Conservation (phyloP, 2,329 filamentous ascomycete species). For the Aspergillus transmontanensis region DNA sequence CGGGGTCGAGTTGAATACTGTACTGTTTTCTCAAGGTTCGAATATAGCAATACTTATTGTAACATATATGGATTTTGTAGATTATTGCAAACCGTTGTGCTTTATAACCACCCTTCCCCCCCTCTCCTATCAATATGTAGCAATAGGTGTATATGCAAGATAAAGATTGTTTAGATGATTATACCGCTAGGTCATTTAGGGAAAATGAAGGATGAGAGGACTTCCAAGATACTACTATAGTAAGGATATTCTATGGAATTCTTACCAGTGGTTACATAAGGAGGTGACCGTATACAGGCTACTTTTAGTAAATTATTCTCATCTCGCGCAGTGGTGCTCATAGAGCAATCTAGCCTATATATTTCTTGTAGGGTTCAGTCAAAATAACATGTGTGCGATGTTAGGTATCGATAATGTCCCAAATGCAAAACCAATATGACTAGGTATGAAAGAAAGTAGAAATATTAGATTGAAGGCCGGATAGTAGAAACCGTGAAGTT, state of each 20-base stretch:
- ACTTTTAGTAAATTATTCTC: too few species aligned
- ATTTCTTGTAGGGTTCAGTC: neutral
- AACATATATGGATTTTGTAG: neutral
- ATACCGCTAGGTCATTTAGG: neutral
- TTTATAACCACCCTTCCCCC: too few species aligned
- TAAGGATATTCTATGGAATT: too few species aligned
- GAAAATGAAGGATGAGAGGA: too few species aligned
- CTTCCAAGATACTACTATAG: too few species aligned
- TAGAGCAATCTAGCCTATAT: neutral
- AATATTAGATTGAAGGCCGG: neutral
- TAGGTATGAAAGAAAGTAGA: neutral
- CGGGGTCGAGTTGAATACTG: too few species aligned
- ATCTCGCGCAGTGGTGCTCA: too few species aligned
- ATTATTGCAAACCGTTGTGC: neutral
- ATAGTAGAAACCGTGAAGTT: neutral
- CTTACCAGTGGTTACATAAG: too few species aligned
- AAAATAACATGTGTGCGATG: too few species aligned
- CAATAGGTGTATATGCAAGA: neutral
- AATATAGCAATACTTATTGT: too few species aligned
- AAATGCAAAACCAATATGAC: neutral
- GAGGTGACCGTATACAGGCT: too few species aligned
- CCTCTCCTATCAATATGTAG: neutral
- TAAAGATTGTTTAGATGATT: neutral
- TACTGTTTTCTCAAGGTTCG: neutral
- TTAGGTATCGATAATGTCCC: too few species aligned